phyloP scores from a whole-genome alignment of 495 filamentous ascomycete genomes.

The Neurospora hispaniola region DNA sequence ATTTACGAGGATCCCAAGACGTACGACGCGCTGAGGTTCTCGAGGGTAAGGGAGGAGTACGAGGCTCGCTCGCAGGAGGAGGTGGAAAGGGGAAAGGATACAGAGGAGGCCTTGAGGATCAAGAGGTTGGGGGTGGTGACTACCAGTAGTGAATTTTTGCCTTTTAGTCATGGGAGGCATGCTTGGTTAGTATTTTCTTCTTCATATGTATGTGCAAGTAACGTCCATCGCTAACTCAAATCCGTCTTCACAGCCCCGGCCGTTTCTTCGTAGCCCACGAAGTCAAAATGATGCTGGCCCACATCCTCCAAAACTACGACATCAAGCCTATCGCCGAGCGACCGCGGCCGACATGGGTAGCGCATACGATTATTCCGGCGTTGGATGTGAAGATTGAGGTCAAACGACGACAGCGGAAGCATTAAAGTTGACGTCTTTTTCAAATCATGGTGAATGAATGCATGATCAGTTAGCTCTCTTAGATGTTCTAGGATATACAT shows the following conservation, averaged over 20 bases:
- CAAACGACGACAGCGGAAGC: conserved; percentile 9
- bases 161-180: conserved; percentile 29
- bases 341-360: conserved; percentile 22
- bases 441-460: too few relatives aligned
- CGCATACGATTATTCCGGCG: conserved; percentile 20
- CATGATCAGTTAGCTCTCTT: too few relatives aligned
- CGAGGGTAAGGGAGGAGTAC: conserved; percentile 19
- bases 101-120: conserved; percentile 16
- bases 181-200: conserved; percentile 21
- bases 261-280: conserved; percentile 35
- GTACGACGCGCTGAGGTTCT: conserved; percentile 26
- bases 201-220: too few relatives aligned
- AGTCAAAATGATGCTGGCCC: conserved; percentile 32
- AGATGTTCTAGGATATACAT: too few relatives aligned
- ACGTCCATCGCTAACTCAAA: neutral
- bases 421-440: too few relatives aligned
- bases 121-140: conserved; percentile 27
- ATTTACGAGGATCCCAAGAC: conserved; percentile 20
- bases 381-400: conserved; percentile 18
- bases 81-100: neutral
- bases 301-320: conserved; percentile 33
- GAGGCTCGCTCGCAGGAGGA: conserved; percentile 15
- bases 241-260: conserved; percentile 20
- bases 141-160: conserved; percentile 22
- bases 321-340: conserved; percentile 18